These are phyloP conservation scores for Ceratocystiopsis minuta DNA, from an alignment of 2,329 filamentous ascomycete genomes.

Conservation along the genomic window DNA sequence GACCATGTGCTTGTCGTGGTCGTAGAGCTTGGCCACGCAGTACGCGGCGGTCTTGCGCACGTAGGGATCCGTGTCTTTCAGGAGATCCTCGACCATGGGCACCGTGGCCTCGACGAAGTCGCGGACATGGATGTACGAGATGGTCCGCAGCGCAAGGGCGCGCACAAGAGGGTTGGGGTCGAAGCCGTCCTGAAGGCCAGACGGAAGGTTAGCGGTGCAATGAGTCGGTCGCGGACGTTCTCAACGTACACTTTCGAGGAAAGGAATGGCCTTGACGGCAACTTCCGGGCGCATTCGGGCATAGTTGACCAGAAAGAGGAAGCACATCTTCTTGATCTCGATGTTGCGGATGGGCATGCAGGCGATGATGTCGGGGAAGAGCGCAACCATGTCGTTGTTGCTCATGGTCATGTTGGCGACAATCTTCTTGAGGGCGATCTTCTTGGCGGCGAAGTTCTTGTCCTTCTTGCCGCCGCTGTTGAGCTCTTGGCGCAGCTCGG, in stretches of 20 bases:
- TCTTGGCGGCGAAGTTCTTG: slow-evolving; percentile 87
- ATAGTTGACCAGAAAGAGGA: slow-evolving; percentile 94
- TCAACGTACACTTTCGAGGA: slow-evolving; percentile 57
- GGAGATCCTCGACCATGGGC: slow-evolving; percentile 61
- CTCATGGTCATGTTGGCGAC: slow-evolving; percentile 99
- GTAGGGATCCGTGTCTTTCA: slow-evolving; percentile 81
- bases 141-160: slow-evolving; percentile 79
- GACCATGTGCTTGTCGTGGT: slow-evolving; percentile 81
- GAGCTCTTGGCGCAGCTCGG: slow-evolving; percentile 84
- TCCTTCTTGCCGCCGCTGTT: slow-evolving; percentile 93
- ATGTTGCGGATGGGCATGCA: slow-evolving; percentile 91
- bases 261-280: slow-evolving; percentile 79
- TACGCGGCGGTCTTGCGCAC: slow-evolving; percentile 95
- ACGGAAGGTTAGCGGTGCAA: neutral
- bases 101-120: slow-evolving; percentile 90
- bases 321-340: slow-evolving; percentile 99
- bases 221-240: neutral
- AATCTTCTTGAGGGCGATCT: slow-evolving; percentile 97
- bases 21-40: slow-evolving; percentile 92
- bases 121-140: slow-evolving; percentile 92
- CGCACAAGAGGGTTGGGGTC: slow-evolving; percentile 83
- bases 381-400: slow-evolving; percentile 97
- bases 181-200: slow-evolving; percentile 62
- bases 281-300: slow-evolving; percentile 86
- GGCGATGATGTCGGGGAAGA: slow-evolving; percentile 86